Base-by-base conservation (phyloP, 2,329 filamentous ascomycete genomes). In the Colletotrichum sojae region DNA sequence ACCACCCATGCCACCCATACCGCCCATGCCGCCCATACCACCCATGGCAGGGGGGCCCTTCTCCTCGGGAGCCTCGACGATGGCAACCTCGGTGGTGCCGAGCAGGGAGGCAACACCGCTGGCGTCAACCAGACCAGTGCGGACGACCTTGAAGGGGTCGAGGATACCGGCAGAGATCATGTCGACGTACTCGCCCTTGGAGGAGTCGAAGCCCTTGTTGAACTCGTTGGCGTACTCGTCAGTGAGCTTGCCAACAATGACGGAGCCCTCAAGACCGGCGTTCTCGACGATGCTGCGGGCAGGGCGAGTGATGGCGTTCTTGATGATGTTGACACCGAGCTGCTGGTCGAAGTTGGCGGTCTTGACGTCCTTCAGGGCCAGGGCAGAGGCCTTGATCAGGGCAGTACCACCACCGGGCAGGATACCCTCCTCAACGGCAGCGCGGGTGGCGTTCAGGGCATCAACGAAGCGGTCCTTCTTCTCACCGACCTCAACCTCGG, bases 401-500 rank as follows among this genome's bases (percentile, higher is more conserved):
- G 95, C 96, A 79, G 96, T 99, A 82, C 96, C 96, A 90, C 96
- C 96, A 87, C 96, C 96, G 75, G 96, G 96, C 74, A 99, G 92
- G 83, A 99, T 99, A 84, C 96, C 96, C 86, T 98, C 95, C 90
- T 99, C 96, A 74, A 99, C 96, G 78, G 96, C 96, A 76, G 96
- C 96, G 77, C 96, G 95, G 74, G 96, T 99, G 75, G 96, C 96
- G 84, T 99, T 99, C 71, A 99, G 88, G 70, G 96, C 96, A 84
- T 99, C 96, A 72, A 99, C 96, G 77, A 98, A 97, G 81, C 96
- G 94, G 83, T 99, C 96, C 91, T 99, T 99, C 94, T 99, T 99
- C 91, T 99, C 96, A 75, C 95, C 92, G 67, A 99, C 96, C 89
- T 99, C 96, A 73, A 99, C 95, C 86, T 99, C 96, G 73, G 95